These are phyloP conservation scores for Euphorbia peplus DNA, from an alignment of 345 rosid genomes.

Conservation along the genomic window DNA sequence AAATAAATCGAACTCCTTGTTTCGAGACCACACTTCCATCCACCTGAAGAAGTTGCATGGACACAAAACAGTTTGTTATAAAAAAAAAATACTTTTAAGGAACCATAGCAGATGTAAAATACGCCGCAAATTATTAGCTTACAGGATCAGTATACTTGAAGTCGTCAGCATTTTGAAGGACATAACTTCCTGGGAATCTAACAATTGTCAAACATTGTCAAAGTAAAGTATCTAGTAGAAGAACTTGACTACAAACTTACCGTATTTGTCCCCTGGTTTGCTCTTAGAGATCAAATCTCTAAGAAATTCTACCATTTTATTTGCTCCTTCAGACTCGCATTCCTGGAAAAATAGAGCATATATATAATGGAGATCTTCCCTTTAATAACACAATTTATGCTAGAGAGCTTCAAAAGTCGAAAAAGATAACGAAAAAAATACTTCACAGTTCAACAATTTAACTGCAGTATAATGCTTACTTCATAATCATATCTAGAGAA, in stretches of 20 bases:
- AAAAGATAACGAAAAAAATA: neutral
- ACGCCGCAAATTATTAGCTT: slow-evolving; percentile 32
- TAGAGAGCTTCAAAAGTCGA: slow-evolving; percentile 1
- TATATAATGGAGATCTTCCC: slow-evolving; percentile 15
- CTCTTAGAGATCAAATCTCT: slow-evolving; percentile 67
- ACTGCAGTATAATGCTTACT: slow-evolving; percentile 39
- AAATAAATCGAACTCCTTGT: slow-evolving; percentile 93
- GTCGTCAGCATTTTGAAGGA: slow-evolving; percentile 80
- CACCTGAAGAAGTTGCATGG: slow-evolving; percentile 48
- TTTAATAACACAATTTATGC: slow-evolving; percentile 8
- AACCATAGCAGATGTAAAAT: neutral
- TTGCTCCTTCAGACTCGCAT: slow-evolving; percentile 92
- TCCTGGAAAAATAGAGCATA: slow-evolving; percentile 42
- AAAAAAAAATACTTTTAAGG: neutral
- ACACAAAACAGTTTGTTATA: neutral
- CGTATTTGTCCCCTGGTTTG: slow-evolving; percentile 66
- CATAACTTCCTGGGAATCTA: slow-evolving; percentile 54
- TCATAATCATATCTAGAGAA: slow-evolving; percentile 95
- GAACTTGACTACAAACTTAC: slow-evolving; percentile 38
- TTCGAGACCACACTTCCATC: slow-evolving; percentile 89
- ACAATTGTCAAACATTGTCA: slow-evolving; percentile 13
- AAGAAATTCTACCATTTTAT: slow-evolving; percentile 72
- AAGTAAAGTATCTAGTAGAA: neutral
- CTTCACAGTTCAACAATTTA: neutral
- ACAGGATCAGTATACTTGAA: slow-evolving; percentile 89